Evolutionary conservation across 139 green algal genomes (phyloP).

Genomic region (Chlorella sp.): DNA sequence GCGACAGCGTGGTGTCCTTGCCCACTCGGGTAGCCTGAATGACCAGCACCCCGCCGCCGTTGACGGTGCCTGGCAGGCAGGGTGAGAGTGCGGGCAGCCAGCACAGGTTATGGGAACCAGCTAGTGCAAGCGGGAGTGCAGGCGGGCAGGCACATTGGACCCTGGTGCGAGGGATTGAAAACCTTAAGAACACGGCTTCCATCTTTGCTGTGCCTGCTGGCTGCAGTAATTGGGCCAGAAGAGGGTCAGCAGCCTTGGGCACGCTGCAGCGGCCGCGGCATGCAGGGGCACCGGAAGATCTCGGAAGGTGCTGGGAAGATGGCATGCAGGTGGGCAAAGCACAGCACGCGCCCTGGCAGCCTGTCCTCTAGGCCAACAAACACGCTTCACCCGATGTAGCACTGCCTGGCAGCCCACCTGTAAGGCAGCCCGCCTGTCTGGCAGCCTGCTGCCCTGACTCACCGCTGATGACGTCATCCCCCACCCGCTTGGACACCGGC

Average conservation of each 20-base stretch:
- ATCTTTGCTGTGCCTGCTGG: too few relatives aligned
- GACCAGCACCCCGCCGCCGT: conserved; percentile 64
- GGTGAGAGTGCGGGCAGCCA: neutral
- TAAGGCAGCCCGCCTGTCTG: too few relatives aligned
- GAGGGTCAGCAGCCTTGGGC: too few relatives aligned
- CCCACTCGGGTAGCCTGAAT: conserved; percentile 77
- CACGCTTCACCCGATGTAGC: too few relatives aligned
- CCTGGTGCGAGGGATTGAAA: too few relatives aligned
- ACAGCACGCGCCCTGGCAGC: neutral
- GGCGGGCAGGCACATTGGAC: neutral
- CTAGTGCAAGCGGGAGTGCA: neutral
- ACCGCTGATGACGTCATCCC: conserved; percentile 77
- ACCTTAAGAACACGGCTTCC: too few relatives aligned
- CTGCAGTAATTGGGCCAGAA: too few relatives aligned
- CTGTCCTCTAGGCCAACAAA: too few relatives aligned
- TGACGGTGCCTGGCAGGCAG: conserved; percentile 81
- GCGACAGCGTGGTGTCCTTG: conserved; percentile 77
- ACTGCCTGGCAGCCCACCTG: too few relatives aligned
- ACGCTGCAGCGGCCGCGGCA: too few relatives aligned
- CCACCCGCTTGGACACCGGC: conserved; percentile 75
- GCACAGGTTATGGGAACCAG: neutral
- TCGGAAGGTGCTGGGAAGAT: neutral
- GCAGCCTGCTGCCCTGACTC: neutral
- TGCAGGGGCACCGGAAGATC: too few relatives aligned
- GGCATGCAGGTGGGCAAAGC: neutral